A percentile compares a stretch with the other conserved stretches of the same genome.
Conservation (phyloP, 2,329 filamentous ascomycete genomes). For the Xylaria polymorpha region DNA sequence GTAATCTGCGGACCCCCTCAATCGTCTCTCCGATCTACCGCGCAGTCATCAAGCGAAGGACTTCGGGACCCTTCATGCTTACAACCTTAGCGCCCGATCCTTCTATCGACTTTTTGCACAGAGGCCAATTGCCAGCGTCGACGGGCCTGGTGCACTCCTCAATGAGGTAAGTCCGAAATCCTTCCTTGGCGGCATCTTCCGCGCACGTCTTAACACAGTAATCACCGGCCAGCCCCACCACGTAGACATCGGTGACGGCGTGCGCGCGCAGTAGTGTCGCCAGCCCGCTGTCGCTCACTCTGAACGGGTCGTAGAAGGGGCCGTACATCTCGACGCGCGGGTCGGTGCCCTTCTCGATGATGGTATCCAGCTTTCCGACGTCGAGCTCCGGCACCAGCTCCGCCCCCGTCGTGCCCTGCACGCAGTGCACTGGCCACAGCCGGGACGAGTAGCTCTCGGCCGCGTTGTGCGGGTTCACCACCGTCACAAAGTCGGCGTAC, state of each 20-base stretch:
- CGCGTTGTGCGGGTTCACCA: constrained; percentile 74
- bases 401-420: constrained; percentile 78
- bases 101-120: constrained; percentile 64
- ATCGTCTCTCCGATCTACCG: constrained; percentile 31
- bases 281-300: constrained; percentile 72
- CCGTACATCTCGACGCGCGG: constrained; percentile 90
- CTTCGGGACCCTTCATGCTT: constrained; percentile 64
- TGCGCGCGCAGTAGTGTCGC: constrained; percentile 65
- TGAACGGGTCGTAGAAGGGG: constrained; percentile 86
- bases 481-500: constrained; percentile 72
- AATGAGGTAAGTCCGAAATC: constrained; percentile 81
- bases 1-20: constrained; percentile 21
- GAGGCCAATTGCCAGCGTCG: constrained; percentile 68
- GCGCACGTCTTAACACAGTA: constrained; percentile 90
- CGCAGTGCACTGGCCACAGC: constrained; percentile 92
- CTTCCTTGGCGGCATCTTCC: constrained; percentile 78
- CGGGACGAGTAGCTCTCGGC: constrained; percentile 72
- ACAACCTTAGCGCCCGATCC: constrained; percentile 72
- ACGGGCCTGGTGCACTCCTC: constrained; percentile 83
- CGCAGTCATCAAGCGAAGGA: constrained; percentile 59
- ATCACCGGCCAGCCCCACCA: constrained; percentile 87
- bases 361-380: constrained; percentile 64
- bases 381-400: constrained; percentile 80
- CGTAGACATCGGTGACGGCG: constrained; percentile 80
- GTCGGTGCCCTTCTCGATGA: constrained; percentile 83